Base-by-base conservation (phyloP, 306 rosid genomes). In the Vigna hirtella region DNA sequence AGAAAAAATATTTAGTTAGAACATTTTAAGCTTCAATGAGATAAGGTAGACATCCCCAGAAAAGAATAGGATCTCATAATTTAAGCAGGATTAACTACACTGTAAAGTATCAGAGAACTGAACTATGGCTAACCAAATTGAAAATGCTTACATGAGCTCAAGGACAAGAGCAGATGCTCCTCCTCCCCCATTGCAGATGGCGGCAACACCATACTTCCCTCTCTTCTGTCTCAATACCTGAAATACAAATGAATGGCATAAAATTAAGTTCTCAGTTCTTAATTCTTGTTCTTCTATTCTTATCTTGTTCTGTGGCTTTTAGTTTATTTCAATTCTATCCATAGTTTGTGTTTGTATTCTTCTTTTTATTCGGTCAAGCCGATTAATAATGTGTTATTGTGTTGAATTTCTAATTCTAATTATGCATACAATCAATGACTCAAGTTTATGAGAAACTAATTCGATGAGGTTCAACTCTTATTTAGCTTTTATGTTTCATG, bases 101-200 rank as follows among this genome's bases (percentile, higher is more conserved):
- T 52, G 36, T 30, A 11, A 2, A 72, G 16, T 53, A 48, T 49
- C 2, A 30, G 28, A 30, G 28, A 18, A 50, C 32, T 62, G 65
- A 57, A 73, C 62, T 64, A 55, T 43, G 58, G 71, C 63, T 36
- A 32, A 68, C 14, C 77, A 52, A 71, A 84, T 45, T 67, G 63
- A 73, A 62, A 80, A 13, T 49, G 62, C 92, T 92, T 90, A 94
- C 97, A 86, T 73, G 79, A 87, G 87, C 88, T 94, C 97, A 78
- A 94, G 36, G 52, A 92, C 97, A 66, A 94, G 84, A 26, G 98
- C 91, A 57, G 98, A 94, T n/a, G 98, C 97, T 10, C 98, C 98
- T 56, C 98, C 98, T 80, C 97, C 98, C 17, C 98, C 98, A 34
- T 94, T 92, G 89, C 98, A 94, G 66, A 94, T 87, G 42, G 86